phyloP scores from a whole-genome alignment of 2,329 filamentous ascomycete species.

The Dactylellina drechsleri region DNA sequence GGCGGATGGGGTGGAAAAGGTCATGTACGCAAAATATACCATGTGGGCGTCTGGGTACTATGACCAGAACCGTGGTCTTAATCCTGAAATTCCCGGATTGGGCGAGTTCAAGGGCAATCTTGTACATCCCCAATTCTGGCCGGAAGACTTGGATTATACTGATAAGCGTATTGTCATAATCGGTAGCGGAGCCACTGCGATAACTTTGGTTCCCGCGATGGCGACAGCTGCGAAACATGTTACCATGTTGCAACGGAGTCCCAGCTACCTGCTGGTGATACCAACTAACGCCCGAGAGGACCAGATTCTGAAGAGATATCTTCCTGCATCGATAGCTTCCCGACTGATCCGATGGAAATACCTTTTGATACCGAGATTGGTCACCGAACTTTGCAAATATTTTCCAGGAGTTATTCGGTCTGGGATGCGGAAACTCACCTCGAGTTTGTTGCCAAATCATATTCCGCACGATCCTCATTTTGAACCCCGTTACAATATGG shows the following conservation, averaged over 20 bases:
- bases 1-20: conserved; percentile 60
- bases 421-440: conserved; percentile 65
- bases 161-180: conserved; percentile 77
- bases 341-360: conserved; percentile 67
- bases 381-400: conserved; percentile 66
- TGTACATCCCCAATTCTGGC: conserved; percentile 81
- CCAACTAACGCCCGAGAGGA: conserved; percentile 63
- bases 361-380: conserved; percentile 65
- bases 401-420: conserved; percentile 67
- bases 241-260: conserved; percentile 84
- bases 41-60: conserved; percentile 77
- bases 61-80: conserved; percentile 73
- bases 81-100: conserved; percentile 73
- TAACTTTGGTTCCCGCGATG: conserved; percentile 78
- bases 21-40: conserved; percentile 63
- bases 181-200: conserved; percentile 80
- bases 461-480: conserved; percentile 72
- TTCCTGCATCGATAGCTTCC: conserved; percentile 66
- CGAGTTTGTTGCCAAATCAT: conserved; percentile 67
- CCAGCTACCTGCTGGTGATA: conserved; percentile 73
- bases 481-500: conserved; percentile 72
- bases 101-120: conserved; percentile 72
- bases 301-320: conserved; percentile 61
- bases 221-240: conserved; percentile 73
- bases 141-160: conserved; percentile 72